phyloP scores from a whole-genome alignment of 148 eudicot genomes.

The Tetragonia tetragonoides region DNA sequence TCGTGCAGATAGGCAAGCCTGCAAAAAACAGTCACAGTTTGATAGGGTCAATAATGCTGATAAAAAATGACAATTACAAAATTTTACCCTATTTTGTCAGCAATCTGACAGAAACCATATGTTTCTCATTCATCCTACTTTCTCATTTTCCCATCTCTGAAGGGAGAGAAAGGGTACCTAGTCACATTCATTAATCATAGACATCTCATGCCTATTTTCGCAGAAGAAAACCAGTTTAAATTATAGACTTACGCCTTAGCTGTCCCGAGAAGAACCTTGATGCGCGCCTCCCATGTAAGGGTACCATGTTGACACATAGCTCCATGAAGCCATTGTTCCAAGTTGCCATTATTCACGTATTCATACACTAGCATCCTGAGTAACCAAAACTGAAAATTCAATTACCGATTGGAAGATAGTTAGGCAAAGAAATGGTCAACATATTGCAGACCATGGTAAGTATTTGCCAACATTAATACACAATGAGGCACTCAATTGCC shows the following conservation, averaged over 20 bases:
- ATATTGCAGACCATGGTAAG: neutral
- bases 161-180: neutral
- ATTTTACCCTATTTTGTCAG: neutral
- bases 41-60: neutral
- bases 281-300: slow-evolving; percentile 88
- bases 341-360: slow-evolving; percentile 82
- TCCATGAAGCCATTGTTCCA: slow-evolving; percentile 98
- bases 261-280: slow-evolving; percentile 84
- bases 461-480: slow-evolving; percentile 1
- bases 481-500: neutral
- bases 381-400: neutral
- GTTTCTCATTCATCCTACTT: neutral
- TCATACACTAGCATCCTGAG: slow-evolving; percentile 83
- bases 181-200: neutral
- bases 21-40: slow-evolving; percentile 25
- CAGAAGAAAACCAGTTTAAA: neutral
- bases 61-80: neutral
- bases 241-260: slow-evolving; percentile 78
- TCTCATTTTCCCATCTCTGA: neutral
- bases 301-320: slow-evolving; percentile 70
- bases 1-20: slow-evolving; percentile 96
- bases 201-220: neutral
- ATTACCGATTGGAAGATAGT: neutral
- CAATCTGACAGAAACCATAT: neutral
- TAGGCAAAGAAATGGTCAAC: slow-evolving; percentile 2